Evolutionary conservation across 306 rosid genomes (phyloP), one percentile per base, ranked within the genome.

Genomic region (Carpinus viminea): DNA sequence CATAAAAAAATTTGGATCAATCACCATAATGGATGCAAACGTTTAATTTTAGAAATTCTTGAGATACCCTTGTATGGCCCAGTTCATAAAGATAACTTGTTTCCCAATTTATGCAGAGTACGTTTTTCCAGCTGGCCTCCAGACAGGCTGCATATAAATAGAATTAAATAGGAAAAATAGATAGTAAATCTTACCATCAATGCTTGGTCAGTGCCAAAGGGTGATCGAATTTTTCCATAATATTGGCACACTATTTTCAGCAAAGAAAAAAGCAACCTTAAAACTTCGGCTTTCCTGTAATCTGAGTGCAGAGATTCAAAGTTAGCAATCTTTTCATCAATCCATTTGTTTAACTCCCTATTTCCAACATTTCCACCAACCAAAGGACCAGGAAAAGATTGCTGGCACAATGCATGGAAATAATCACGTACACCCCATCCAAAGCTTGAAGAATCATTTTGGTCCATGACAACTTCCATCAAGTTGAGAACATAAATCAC

Each of bases 191-290:
- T 86, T 90, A 92, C 98, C 87, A 82, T 88, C 66, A 84, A 87
- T 72, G 75, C 74, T 69, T 85, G 69, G 77, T 94, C 96, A 0
- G 94, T 87, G 61, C 96, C 97, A 86, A 94, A 94, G 70, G 98
- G 96, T 72, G 97, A 94, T n/a, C 97, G 94, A 13, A 94, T 91
- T 80, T 94, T 94, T 66, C 98, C 98, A 70, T 94, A 92, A 83
- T 94, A 93, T 66, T 94, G 94, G 79, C 91, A 87, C 41, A 88
- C 92, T 89, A 94, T 92, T 83, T 89, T 94, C 62, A 94, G 97
- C 89, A 94, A 90, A 75, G 93, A 90, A 74, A 94, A 91, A 68
- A 94, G 94, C 83, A 94, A 84, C 87, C 88, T 90, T 87, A 89
- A 78, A 59, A 80, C 86, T 89, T 85, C 91, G 15, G 87, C 90